These are phyloP conservation scores for Lasiodiplodia sp. DNA, from an alignment of 2,329 filamentous ascomycete species.

Conservation along the genomic window DNA sequence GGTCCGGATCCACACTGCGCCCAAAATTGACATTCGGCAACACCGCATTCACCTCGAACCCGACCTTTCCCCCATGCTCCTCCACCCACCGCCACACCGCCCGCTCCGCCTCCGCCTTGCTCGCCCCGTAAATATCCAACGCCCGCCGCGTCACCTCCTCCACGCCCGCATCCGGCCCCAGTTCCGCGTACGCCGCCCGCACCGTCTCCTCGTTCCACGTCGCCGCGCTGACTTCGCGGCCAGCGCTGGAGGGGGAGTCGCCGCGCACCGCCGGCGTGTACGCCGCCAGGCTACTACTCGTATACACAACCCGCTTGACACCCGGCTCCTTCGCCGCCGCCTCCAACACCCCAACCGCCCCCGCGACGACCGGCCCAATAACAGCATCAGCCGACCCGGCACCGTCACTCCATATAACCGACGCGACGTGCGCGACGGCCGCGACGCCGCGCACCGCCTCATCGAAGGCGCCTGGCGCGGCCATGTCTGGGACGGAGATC, in stretches of 20 bases:
- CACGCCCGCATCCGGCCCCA: conserved; percentile 27
- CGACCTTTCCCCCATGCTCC: conserved; percentile 47
- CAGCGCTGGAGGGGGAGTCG: conserved; percentile 23
- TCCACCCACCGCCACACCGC: conserved; percentile 56
- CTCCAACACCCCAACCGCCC: conserved; percentile 49
- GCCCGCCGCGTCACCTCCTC: conserved; percentile 37
- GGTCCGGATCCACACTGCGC: conserved; percentile 29
- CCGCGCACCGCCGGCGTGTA: conserved; percentile 36
- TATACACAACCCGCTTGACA: conserved; percentile 55
- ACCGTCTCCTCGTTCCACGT: conserved; percentile 47
- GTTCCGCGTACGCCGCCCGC: conserved; percentile 37
- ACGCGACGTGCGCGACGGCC: conserved; percentile 57
- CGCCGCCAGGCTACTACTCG: conserved; percentile 52
- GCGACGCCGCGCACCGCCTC: conserved; percentile 43
- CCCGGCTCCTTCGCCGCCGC: conserved; percentile 50
- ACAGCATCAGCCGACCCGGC: conserved; percentile 38
- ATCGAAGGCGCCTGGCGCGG: conserved; percentile 37
- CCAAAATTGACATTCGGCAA: conserved; percentile 33
- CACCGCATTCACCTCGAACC: conserved; percentile 54
- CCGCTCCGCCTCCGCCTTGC: conserved; percentile 57
- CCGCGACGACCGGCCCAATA: conserved; percentile 50
- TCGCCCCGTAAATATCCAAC: conserved; percentile 52
- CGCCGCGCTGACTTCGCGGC: conserved; percentile 34
- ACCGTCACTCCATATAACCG: conserved; percentile 44
- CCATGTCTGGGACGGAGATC: conserved; percentile 41